Conservation (phyloP, 768 basidiomycete genomes). For the Boletus sp. region DNA sequence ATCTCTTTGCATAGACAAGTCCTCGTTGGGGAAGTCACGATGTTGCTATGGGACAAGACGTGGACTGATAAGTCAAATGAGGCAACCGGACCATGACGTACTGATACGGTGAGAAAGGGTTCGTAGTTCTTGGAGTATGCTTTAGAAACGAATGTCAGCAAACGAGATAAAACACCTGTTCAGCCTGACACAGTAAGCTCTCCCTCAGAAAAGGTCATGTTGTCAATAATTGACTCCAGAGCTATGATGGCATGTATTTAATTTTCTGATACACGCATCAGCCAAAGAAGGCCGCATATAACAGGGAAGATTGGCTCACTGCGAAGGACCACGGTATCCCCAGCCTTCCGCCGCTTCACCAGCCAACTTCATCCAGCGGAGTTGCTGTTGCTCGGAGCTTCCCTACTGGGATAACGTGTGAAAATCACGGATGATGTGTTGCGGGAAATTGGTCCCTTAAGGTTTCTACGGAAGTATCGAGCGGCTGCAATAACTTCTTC, state of each 20-base stretch:
- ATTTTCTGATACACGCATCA: conserved; percentile 18
- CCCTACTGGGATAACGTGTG: conserved; percentile 45
- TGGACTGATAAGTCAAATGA: conserved; percentile 22
- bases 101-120: conserved; percentile 67
- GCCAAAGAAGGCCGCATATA: conserved; percentile 18
- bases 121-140: conserved; percentile 74
- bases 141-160: conserved; percentile 37
- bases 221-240: conserved; percentile 75
- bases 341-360: conserved; percentile 72
- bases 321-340: conserved; percentile 61
- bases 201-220: conserved; percentile 69
- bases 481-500: conserved; percentile 69
- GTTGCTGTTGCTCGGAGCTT: conserved; percentile 73
- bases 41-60: conserved; percentile 43
- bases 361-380: conserved; percentile 85
- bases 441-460: conserved; percentile 38
- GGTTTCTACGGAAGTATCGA: conserved; percentile 53
- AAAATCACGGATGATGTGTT: conserved; percentile 15
- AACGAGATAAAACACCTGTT: conserved; percentile 22
- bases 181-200: conserved; percentile 66
- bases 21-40: conserved; percentile 66
- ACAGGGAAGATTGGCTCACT: conserved; percentile 44
- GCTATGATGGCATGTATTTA: conserved; percentile 42
- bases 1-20: conserved; percentile 59
- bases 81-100: conserved; percentile 32